phyloP scores from a whole-genome alignment of 169 alveolate species.

The Plasmodium fragile region DNA sequence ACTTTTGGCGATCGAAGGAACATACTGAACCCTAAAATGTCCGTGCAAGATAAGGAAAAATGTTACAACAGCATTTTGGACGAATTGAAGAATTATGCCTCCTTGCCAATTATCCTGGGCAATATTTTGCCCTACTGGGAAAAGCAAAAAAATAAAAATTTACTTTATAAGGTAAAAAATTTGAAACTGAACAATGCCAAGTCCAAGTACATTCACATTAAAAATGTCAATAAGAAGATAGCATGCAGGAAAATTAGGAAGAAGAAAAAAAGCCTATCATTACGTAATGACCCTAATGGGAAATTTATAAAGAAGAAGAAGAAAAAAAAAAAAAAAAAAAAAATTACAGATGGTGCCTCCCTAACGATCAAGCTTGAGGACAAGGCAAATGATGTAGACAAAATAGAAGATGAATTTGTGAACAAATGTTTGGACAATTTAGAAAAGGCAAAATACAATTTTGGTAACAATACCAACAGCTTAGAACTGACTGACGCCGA shows the following conservation, averaged over 20 bases:
- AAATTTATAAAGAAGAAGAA: conserved; percentile 26
- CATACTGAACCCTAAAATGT: conserved; percentile 15
- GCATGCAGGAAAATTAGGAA: background rate
- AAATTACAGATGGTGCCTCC: background rate
- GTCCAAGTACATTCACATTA: conserved; percentile 27
- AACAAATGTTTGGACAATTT: background rate
- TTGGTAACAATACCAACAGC: background rate
- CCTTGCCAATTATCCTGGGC: conserved; percentile 66
- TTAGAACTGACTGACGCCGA: background rate
- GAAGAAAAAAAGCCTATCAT: conserved; percentile 9
- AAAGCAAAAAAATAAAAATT: conserved; percentile 15
- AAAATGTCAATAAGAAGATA: conserved; percentile 24
- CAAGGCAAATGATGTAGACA: background rate
- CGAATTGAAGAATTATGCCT: conserved; percentile 54
- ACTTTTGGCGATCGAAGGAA: conserved; percentile 54
- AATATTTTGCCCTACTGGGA: conserved; percentile 74
- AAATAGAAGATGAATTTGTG: background rate
- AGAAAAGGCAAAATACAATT: background rate
- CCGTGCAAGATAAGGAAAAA: conserved; percentile 47
- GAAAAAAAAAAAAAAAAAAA: conserved; percentile 10
- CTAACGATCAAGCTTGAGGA: background rate
- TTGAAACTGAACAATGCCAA: conserved; percentile 25
- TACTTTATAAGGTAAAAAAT: conserved; percentile 55
- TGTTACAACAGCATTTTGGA: conserved; percentile 53
- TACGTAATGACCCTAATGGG: background rate